Conservation (phyloP, 2,329 filamentous ascomycete genomes). For the Claviceps pazoutovae region DNA sequence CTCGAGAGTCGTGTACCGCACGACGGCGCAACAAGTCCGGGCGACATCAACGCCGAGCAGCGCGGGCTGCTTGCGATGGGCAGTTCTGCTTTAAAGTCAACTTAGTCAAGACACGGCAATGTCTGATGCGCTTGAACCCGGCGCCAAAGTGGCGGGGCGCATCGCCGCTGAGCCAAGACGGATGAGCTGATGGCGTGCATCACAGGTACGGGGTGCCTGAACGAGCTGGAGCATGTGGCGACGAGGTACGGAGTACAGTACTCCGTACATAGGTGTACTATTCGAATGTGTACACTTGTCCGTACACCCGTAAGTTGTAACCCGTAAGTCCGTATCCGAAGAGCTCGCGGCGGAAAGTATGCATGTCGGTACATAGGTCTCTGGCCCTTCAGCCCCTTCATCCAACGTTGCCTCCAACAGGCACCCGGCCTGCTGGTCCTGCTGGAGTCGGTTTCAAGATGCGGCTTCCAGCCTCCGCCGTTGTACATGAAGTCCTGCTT, state of each 20-base stretch:
- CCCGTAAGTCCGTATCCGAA: background rate
- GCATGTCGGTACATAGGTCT: too few relatives aligned
- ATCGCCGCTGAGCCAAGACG: background rate
- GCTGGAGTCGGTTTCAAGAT: too few relatives aligned
- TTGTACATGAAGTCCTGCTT: too few relatives aligned
- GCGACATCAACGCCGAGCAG: background rate
- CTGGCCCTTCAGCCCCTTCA: too few relatives aligned
- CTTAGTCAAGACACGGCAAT: background rate
- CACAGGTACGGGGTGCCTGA: slow-evolving; percentile 6
- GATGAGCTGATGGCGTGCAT: slow-evolving; percentile 4
- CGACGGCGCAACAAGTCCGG: too few relatives aligned
- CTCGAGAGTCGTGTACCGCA: too few relatives aligned
- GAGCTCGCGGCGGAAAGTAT: too few relatives aligned
- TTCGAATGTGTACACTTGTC: background rate
- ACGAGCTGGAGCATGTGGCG: background rate
- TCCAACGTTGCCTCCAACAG: too few relatives aligned
- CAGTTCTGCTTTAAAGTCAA: background rate
- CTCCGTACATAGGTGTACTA: background rate
- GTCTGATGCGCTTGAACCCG: background rate
- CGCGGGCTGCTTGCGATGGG: background rate
- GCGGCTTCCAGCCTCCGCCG: too few relatives aligned
- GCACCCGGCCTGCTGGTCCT: too few relatives aligned
- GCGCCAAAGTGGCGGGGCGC: background rate
- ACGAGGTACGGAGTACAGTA: too few relatives aligned
- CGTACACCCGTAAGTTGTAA: background rate